Base-by-base conservation (phyloP, 202 grass and related monocot genomes). In the Carex sylvatica region DNA sequence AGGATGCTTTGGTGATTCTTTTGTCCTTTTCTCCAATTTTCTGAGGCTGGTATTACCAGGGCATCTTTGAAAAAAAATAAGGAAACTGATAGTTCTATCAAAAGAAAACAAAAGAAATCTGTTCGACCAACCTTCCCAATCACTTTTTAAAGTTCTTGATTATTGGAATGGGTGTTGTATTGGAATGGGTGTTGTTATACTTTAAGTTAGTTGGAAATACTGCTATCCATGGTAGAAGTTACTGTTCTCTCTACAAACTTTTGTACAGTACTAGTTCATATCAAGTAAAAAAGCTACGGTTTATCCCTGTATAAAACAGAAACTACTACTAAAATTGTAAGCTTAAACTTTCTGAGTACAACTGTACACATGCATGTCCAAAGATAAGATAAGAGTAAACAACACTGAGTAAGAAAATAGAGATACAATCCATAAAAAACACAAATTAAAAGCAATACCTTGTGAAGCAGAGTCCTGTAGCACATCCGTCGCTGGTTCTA, bases 101-200 rank as follows among this genome's bases (percentile, higher is more conserved):
- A 52, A 76, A 77, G 52, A 77, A 52, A 77, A 77, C 28, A 20
- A 77, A 77, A 77, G 52, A 59, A 59, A 38, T 16, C n/a, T 75
- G 24, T 53, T n/a, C 14, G 53, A 75, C 72, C 72, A 56, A 33
- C 72, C 51, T 75, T 16, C 55, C 22, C 4, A 76, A 76, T 14
- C 15, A 11, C 72, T 35, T 76, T 74, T 6, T 52, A 70, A n/a
- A n/a, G 16, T 68, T 49, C 19, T 73, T 19, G 1, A 69, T 70
- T 22, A 44, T 71, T 71, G 68, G 19, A 46, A 46, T 12, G 16
- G n/a, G n/a, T n/a, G n/a, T n/a, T n/a, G n/a, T n/a, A n/a, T 71
- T 71, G 68, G 19, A 46, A 46, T 12, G 35, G 38, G 4, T 33
- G 38, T 44, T 3, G 1, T 16, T 46, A 22, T 46, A 46, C 36